These are phyloP conservation scores for Kodamaea nitidulidarum DNA, from an alignment of 805 yeast species.

Conservation along the genomic window DNA sequence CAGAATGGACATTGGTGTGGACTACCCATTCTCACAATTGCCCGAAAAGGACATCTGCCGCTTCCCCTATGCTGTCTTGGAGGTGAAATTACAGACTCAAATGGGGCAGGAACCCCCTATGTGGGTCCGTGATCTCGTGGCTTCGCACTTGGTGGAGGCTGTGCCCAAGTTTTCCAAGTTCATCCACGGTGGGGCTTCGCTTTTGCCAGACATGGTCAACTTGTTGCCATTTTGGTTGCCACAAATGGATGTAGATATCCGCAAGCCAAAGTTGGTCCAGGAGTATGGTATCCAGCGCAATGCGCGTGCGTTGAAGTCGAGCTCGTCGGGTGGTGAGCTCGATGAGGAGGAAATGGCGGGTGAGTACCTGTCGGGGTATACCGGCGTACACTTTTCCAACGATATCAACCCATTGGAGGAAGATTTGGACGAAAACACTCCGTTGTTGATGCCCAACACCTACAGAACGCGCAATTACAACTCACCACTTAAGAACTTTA, in stretches of 20 bases:
- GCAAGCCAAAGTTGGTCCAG: constrained; percentile 70
- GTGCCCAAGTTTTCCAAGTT: constrained; percentile 97
- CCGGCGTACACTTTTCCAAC: constrained; percentile 42
- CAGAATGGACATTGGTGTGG: constrained; percentile 96
- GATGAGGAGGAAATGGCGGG: constrained; percentile 60
- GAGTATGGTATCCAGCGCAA: constrained; percentile 62
- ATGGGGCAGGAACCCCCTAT: constrained; percentile 98
- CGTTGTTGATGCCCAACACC: constrained; percentile 39
- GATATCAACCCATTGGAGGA: constrained; percentile 45
- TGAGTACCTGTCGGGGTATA: constrained; percentile 25
- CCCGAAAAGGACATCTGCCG: constrained; percentile 82
- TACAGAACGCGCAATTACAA: constrained; percentile 24
- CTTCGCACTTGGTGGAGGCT: constrained; percentile 93
- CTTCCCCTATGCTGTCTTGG: constrained; percentile 96
- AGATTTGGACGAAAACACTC: constrained; percentile 46
- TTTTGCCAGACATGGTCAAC: constrained; percentile 77
- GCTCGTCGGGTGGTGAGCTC: constrained; percentile 51
- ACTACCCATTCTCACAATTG: constrained; percentile 87
- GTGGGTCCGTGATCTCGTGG: constrained; percentile 91
- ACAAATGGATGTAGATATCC: constrained; percentile 92
- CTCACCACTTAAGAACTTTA: constrained; percentile 31
- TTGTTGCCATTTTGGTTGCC: constrained; percentile 96
- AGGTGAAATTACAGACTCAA: constrained; percentile 96
- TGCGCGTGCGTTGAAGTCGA: constrained; percentile 20
- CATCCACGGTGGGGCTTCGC: constrained; percentile 93